Evolutionary conservation across 2,329 filamentous ascomycete species (phyloP).

Genomic region (Apiospora kogelbergensis): DNA sequence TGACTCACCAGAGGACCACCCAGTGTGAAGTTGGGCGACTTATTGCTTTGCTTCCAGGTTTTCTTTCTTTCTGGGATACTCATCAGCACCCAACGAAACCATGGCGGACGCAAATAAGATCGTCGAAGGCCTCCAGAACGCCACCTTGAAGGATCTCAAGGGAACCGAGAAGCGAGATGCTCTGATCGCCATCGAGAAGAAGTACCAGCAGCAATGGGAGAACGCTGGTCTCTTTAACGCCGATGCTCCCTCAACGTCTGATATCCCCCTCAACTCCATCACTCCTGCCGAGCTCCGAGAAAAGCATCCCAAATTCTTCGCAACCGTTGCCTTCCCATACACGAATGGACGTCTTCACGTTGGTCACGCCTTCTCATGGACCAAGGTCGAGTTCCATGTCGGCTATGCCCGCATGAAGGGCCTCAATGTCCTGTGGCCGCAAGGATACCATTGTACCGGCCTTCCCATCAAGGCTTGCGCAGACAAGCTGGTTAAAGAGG

Average conservation of each 20-base stretch:
- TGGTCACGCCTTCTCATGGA: constrained; percentile 88
- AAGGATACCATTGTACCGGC: constrained; percentile 94
- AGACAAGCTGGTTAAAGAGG: constrained; percentile 89
- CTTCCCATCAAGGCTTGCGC: constrained; percentile 98
- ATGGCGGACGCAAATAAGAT: constrained; percentile 21
- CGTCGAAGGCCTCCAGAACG: constrained; percentile 19
- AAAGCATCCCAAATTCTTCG: constrained; percentile 89
- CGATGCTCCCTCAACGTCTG: constrained; percentile 76
- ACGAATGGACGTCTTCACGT: constrained; percentile 84
- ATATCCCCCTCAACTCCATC: constrained; percentile 75
- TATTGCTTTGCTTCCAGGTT: background rate
- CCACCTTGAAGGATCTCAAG: constrained; percentile 23
- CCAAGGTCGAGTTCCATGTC: constrained; percentile 89
- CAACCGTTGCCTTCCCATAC: constrained; percentile 51
- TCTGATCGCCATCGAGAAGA: constrained; percentile 81
- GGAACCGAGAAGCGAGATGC: constrained; percentile 83
- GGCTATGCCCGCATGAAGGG: constrained; percentile 90
- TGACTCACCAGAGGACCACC: background rate
- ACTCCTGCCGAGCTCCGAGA: constrained; percentile 72
- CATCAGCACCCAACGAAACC: constrained; percentile 1
- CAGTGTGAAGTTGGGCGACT: background rate
- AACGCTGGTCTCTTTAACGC: constrained; percentile 77
- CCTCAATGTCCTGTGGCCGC: constrained; percentile 82
- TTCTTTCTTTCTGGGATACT: background rate
- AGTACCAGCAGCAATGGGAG: constrained; percentile 86